Base-by-base conservation (phyloP, 169 alveolate species). In the Plasmodium gonderi region DNA sequence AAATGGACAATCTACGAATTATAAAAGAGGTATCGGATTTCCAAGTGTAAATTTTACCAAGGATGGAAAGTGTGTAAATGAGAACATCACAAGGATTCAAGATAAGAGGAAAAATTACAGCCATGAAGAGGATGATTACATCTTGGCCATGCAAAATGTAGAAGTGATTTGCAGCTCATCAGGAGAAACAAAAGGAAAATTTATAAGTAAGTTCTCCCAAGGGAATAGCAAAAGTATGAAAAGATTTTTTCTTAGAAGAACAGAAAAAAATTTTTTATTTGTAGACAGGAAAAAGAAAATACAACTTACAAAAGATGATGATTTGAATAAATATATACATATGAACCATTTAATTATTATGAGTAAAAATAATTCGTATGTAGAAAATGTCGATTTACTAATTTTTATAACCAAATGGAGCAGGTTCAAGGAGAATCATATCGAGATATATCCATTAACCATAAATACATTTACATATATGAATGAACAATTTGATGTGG, bases 371-470 rank as follows among this genome's bases (percentile, higher is more conserved):
- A 36, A 20, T 40, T 1, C 26, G 9, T 68, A 47, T 31, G n/a
- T 44, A 17, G 54, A 82, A 14, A 33, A 82, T n/a, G 23, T 23
- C 0, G 77, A 69, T 9, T 45, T 82, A 17, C 60, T 82, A 6
- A 36, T 82, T 2, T 82, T 82, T 45, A 75, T 33, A 8, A 26
- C 92, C 17, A 82, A 82, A 9, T 82, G 92, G 92, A 82, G 26
- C 42, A 6, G 26, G 11, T 33, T 82, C n/a, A 82, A 36, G 38
- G 42, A 68, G 29, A 69, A 82, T 20, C 33, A 82, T 40, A 38
- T 82, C 3, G 92, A 82, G 76, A 82, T 82, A 60, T 82, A n/a
- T 38, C 92, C 92, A 20, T 26, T 82, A 49, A 82, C 51, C 20
- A 14, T 82, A 11, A 51, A 45, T 4, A 82, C 92, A 1, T 69